Conservation (phyloP, 2,329 filamentous ascomycete species). For the Neopestalotiopsis rosae region DNA sequence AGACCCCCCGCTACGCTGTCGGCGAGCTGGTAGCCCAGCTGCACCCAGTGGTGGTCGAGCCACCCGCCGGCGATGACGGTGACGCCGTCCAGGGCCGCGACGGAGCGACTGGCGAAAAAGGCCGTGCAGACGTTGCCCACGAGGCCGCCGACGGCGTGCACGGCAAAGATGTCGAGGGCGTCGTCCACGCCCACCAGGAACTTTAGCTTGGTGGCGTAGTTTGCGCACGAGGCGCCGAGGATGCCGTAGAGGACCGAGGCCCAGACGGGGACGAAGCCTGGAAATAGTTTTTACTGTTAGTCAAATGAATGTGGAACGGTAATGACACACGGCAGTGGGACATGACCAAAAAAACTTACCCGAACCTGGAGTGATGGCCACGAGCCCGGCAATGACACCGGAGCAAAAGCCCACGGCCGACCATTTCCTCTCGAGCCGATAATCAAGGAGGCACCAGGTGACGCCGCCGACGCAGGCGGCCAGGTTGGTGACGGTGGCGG, state of each 20-base stretch:
- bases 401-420: conserved; percentile 94
- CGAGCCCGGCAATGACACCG: conserved; percentile 84
- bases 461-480: conserved; percentile 84
- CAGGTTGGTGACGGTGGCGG: conserved; percentile 83
- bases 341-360: conserved; percentile 47
- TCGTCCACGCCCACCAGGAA: conserved; percentile 83
- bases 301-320: too few relatives aligned
- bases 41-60: conserved; percentile 83
- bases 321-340: too few relatives aligned
- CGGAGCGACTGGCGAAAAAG: conserved; percentile 85
- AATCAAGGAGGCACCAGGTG: conserved; percentile 89
- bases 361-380: conserved; percentile 87
- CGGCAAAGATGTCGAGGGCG: conserved; percentile 86
- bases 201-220: conserved; percentile 91
- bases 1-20: conserved; percentile 77
- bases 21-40: conserved; percentile 83
- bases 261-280: conserved; percentile 81
- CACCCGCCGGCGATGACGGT: conserved; percentile 76
- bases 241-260: conserved; percentile 80
- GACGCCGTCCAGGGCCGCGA: conserved; percentile 78
- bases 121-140: conserved; percentile 81
- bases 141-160: conserved; percentile 78
- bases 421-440: conserved; percentile 88
- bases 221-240: conserved; percentile 77
- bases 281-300: too few relatives aligned